Evolutionary conservation across 257 asterid genomes (phyloP).

Genomic region (Rubia yunnanensis): DNA sequence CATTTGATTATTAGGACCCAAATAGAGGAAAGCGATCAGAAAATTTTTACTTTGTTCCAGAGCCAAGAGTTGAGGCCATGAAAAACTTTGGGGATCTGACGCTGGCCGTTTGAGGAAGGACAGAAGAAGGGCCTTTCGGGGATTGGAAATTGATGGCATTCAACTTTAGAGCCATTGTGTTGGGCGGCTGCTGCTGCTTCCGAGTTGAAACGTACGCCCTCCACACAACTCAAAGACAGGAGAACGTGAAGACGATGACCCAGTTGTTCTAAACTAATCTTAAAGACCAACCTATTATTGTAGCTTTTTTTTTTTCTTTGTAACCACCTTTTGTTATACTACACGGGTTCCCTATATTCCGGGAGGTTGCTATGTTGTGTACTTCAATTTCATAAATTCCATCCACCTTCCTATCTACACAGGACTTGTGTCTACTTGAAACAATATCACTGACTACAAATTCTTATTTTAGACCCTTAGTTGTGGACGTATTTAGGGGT

Average conservation of each 20-base stretch:
- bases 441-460: no score
- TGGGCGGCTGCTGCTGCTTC: background rate
- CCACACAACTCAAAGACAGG: background rate
- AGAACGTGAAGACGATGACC: background rate
- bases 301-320: no score
- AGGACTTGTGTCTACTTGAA: no score
- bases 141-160: conserved; percentile 33
- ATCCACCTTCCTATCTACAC: no score
- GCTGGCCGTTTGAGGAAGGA: conserved; percentile 41
- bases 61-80: conserved; percentile 68
- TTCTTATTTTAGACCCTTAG: no score
- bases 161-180: conserved; percentile 33
- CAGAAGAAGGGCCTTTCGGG: conserved; percentile 27
- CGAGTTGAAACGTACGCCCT: background rate
- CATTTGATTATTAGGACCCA: background rate
- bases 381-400: no score
- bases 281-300: no score
- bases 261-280: background rate
- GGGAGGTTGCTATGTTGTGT: no score
- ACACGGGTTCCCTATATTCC: no score
- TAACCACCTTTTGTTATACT: no score
- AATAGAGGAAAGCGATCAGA: conserved; percentile 1
- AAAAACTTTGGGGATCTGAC: conserved; percentile 63
- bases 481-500: no score
- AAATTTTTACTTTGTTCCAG: conserved; percentile 44